A percentile compares a stretch with the other conserved stretches of the same genome.
Conservation (phyloP, 2,329 filamentous ascomycete species). For the Grosmannia penicillata region DNA sequence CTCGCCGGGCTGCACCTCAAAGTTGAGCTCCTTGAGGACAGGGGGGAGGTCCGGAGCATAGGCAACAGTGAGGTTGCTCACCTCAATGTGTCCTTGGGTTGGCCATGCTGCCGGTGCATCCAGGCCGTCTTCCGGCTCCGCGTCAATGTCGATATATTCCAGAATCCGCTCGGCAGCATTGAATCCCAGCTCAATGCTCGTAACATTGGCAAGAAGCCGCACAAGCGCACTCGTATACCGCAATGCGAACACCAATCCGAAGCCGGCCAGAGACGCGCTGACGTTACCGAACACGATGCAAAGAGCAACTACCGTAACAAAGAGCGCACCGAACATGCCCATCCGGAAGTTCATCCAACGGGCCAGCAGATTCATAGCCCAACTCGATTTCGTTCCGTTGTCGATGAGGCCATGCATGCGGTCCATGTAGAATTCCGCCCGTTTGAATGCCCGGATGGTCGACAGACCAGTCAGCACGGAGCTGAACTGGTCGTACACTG, state of each 20-base stretch:
- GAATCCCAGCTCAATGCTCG: slow-evolving; percentile 24
- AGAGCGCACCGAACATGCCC: slow-evolving; percentile 22
- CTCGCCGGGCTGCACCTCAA: slow-evolving; percentile 33
- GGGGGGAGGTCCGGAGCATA: slow-evolving; percentile 22
- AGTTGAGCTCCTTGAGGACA: slow-evolving; percentile 22
- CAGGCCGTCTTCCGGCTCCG: slow-evolving; percentile 19
- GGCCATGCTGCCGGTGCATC: slow-evolving; percentile 26
- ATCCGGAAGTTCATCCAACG: slow-evolving; percentile 24
- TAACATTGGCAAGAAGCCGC: slow-evolving; percentile 19
- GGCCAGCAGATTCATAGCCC: slow-evolving; percentile 17
- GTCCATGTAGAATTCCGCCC: slow-evolving; percentile 20
- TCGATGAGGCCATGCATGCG: slow-evolving; percentile 20
- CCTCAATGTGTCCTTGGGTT: slow-evolving; percentile 21
- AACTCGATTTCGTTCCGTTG: slow-evolving; percentile 16
- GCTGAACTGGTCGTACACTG: slow-evolving; percentile 26
- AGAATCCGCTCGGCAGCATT: slow-evolving; percentile 27
- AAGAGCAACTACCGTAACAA: slow-evolving; percentile 21
- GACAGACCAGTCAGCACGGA: slow-evolving; percentile 24
- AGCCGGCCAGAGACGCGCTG: slow-evolving; percentile 24
- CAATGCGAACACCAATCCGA: slow-evolving; percentile 24
- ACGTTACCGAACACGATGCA: slow-evolving; percentile 20
- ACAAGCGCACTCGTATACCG: slow-evolving; percentile 20
- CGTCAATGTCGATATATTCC: slow-evolving; percentile 25
- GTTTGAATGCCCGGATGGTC: slow-evolving; percentile 25
- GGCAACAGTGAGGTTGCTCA: slow-evolving; percentile 21